phyloP scores from a whole-genome alignment of 768 basidiomycete species.

The Suillus spraguei region DNA sequence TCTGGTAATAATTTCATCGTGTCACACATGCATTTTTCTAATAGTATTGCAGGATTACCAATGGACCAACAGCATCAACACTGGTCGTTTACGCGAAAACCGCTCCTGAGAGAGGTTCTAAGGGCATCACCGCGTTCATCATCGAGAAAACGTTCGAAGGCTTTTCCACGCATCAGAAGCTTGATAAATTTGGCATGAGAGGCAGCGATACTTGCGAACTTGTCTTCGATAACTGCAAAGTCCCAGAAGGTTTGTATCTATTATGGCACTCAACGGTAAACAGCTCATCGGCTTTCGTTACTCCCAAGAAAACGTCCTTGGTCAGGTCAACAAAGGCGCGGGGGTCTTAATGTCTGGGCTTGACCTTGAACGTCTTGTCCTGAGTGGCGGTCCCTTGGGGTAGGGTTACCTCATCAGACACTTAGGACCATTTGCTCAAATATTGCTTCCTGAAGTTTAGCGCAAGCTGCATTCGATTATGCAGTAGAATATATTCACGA shows the following conservation, averaged over 20 bases:
- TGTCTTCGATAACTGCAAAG: slow-evolving; percentile 87
- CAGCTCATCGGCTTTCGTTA: slow-evolving; percentile 3
- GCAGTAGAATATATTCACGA: slow-evolving; percentile 92
- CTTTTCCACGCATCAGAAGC: slow-evolving; percentile 86
- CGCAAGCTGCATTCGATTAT: slow-evolving; percentile 92
- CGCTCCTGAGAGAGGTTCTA: slow-evolving; percentile 71
- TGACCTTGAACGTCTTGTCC: slow-evolving; percentile 88
- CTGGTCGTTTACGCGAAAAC: slow-evolving; percentile 94
- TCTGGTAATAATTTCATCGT: slow-evolving; percentile 60
- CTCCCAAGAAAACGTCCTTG: slow-evolving; percentile 77
- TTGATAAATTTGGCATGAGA: slow-evolving; percentile 97
- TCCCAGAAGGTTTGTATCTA: slow-evolving; percentile 73
- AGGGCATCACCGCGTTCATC: slow-evolving; percentile 92
- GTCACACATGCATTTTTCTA: neutral
- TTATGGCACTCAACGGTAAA: neutral
- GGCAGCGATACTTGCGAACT: slow-evolving; percentile 95
- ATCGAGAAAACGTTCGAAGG: slow-evolving; percentile 82
- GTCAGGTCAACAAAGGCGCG: slow-evolving; percentile 76
- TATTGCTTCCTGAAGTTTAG: slow-evolving; percentile 52
- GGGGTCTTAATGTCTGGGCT: slow-evolving; percentile 93
- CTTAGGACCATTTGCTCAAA: slow-evolving; percentile 14
- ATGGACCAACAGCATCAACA: slow-evolving; percentile 89
- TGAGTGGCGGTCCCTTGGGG: slow-evolving; percentile 93
- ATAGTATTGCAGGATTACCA: slow-evolving; percentile 77
- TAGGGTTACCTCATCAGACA: slow-evolving; percentile 29